phyloP scores from a whole-genome alignment of 768 basidiomycete species.

The Rhizopogon rudus region DNA sequence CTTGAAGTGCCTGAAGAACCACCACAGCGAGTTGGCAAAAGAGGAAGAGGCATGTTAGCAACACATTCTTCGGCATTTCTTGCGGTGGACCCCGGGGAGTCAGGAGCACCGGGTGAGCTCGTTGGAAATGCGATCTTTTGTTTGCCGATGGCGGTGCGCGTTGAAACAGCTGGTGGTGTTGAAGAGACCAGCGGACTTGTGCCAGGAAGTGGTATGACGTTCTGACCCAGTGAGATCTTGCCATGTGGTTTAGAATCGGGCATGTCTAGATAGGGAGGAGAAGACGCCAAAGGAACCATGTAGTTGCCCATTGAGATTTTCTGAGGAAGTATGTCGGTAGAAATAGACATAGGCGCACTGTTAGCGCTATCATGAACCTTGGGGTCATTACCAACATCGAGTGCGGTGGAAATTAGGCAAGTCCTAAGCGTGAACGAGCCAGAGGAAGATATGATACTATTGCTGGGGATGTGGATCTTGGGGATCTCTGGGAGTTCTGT shows the following conservation, averaged over 20 bases:
- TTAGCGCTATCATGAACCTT: not conserved
- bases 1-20: not conserved
- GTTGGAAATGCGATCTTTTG: not conserved
- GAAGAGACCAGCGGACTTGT: not conserved
- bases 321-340: not conserved
- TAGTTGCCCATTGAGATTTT: conserved; percentile 10
- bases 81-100: not conserved
- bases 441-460: conserved; percentile 26
- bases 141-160: not conserved
- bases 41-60: too few species aligned
- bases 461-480: conserved; percentile 16
- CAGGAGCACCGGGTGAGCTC: not conserved
- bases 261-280: not conserved
- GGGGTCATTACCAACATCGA: not conserved
- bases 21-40: not conserved
- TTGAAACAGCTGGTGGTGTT: not conserved
- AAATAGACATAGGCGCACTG: not conserved
- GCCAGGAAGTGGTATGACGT: not conserved
- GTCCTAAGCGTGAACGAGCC: conserved; percentile 19
- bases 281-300: conserved; percentile 1
- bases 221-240: not conserved
- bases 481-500: conserved; percentile 2
- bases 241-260: too few species aligned
- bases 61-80: not conserved
- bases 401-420: not conserved